Percentiles rank a stretch among this genome's conserved stretches.
Conservation (phyloP, 1,139 yeast species). For the Sugiyamaella xylanicola region DNA sequence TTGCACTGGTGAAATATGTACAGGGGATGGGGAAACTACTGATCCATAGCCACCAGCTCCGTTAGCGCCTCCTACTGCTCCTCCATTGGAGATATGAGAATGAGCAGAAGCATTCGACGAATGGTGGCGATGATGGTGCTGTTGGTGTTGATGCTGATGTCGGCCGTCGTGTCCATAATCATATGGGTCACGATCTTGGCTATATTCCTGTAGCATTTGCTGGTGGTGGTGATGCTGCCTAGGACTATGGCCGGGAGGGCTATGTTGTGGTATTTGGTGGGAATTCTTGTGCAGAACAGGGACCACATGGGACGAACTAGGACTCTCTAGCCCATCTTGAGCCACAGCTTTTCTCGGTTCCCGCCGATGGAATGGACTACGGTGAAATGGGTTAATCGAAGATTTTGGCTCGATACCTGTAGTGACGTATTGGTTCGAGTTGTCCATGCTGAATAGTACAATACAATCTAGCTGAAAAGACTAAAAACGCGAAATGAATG, state of each 20-base stretch:
- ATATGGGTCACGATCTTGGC: neutral
- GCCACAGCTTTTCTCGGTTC: constrained; percentile 1
- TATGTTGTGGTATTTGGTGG: neutral
- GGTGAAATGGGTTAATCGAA: constrained; percentile 10
- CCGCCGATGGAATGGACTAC: constrained; percentile 9
- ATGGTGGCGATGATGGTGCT: constrained; percentile 12
- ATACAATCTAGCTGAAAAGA: too few relatives aligned
- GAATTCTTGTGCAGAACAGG: constrained; percentile 4
- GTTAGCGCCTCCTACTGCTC: neutral
- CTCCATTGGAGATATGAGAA: neutral
- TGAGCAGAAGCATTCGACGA: neutral
- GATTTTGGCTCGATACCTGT: constrained; percentile 13
- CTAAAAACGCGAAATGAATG: too few relatives aligned
- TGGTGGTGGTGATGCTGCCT: constrained; percentile 11
- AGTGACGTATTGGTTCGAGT: constrained; percentile 9
- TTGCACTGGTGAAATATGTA: neutral
- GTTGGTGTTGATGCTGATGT: constrained; percentile 8
- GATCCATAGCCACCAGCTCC: neutral
- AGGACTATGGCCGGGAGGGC: too few relatives aligned
- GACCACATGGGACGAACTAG: neutral
- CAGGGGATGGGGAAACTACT: neutral
- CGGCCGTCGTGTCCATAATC: neutral
- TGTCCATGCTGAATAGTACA: constrained; percentile 10
- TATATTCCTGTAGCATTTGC: neutral
- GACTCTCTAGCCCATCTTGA: neutral